A percentile compares a stretch with the other conserved stretches of the same genome.
Conservation (phyloP, 129 eudicot species). For the Chrysanthemum seticuspe region DNA sequence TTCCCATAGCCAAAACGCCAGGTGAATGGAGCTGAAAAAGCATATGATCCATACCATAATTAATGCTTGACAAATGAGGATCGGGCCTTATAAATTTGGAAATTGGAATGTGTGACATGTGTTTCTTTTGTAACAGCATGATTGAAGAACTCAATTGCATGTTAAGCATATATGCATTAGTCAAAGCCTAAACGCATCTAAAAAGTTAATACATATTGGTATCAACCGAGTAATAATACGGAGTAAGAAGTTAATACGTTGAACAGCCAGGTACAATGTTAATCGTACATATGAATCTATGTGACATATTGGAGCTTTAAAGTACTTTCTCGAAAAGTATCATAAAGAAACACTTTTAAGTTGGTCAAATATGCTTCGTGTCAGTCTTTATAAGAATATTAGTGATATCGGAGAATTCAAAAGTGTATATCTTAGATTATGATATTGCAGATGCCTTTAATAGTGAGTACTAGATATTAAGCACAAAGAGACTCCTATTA, state of each 20-base stretch:
- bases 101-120: neutral
- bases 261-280: neutral
- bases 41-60: constrained; percentile 12
- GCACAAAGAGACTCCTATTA: neutral
- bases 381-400: neutral
- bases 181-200: constrained; percentile 5
- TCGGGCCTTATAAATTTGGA: neutral
- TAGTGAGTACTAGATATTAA: neutral
- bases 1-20: constrained; percentile 99
- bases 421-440: neutral
- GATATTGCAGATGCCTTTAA: neutral
- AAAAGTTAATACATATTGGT: neutral
- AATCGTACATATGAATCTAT: neutral
- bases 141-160: constrained; percentile 15
- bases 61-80: constrained; percentile 3
- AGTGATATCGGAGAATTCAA: neutral
- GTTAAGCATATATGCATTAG: constrained; percentile 15
- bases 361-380: neutral
- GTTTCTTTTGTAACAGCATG: neutral
- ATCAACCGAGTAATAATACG: neutral
- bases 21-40: constrained; percentile 84
- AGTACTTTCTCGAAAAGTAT: neutral
- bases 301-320: constrained; percentile 2
- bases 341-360: neutral
- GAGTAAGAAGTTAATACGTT: neutral